A percentile compares a stretch with the other conserved stretches of the same genome.
Conservation (phyloP, 2,329 filamentous ascomycete species). For the Aspergillus costaricaensis region DNA sequence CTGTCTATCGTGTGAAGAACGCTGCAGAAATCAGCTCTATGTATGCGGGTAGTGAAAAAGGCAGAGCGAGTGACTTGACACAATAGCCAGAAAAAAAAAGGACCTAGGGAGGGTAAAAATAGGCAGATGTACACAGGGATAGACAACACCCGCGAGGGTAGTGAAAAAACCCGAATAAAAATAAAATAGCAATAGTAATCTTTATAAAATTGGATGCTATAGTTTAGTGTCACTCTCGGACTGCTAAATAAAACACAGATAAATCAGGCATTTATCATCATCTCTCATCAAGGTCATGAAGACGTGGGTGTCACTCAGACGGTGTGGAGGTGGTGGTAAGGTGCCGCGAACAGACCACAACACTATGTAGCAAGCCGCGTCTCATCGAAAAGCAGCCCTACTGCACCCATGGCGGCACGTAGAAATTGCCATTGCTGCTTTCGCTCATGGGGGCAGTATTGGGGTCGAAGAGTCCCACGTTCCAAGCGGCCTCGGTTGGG, state of each 20-base stretch:
- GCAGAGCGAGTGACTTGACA: background rate
- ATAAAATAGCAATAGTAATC: conserved; percentile 4
- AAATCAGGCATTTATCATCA: conserved; percentile 46
- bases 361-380: conserved; percentile 21
- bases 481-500: conserved; percentile 37
- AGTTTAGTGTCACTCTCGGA: conserved; percentile 33
- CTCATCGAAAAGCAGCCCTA: conserved; percentile 14
- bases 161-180: background rate
- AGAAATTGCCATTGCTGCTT: conserved; percentile 24
- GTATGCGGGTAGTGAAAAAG: background rate
- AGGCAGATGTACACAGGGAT: background rate
- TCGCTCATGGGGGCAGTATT: conserved; percentile 34
- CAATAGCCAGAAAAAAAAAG: too few relatives aligned
- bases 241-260: conserved; percentile 35
- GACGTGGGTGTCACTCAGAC: conserved; percentile 32
- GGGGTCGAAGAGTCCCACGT: conserved; percentile 36
- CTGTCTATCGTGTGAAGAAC: background rate
- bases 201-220: conserved; percentile 36
- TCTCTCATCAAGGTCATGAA: conserved; percentile 49
- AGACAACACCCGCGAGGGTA: background rate
- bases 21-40: background rate
- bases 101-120: background rate
- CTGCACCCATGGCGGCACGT: conserved; percentile 36
- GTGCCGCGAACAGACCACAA: conserved; percentile 32
- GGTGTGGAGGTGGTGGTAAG: conserved; percentile 44